A percentile compares a stretch with the other conserved stretches of the same genome.
These are phyloP conservation scores for Anisodus acutangulus DNA, from an alignment of 257 asterid genomes.

Conservation along the genomic window DNA sequence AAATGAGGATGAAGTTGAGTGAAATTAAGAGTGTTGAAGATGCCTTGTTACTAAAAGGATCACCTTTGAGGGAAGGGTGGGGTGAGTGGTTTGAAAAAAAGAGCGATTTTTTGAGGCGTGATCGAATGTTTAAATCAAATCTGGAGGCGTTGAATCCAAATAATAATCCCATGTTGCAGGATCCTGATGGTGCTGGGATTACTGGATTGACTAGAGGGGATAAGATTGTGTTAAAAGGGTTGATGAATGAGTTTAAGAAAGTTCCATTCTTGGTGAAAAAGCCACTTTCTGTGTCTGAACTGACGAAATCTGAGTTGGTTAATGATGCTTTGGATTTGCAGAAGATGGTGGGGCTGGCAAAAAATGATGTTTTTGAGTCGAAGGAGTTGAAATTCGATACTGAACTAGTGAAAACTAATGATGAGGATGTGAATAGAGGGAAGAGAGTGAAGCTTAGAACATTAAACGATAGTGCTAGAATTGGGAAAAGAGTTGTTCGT, in stretches of 20 bases:
- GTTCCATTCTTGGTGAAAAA: constrained; percentile 70
- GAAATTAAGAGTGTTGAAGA: constrained; percentile 71
- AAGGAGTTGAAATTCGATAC: constrained; percentile 7
- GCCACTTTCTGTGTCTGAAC: constrained; percentile 52
- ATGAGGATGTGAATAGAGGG: constrained; percentile 5
- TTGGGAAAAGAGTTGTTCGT: constrained; percentile 30
- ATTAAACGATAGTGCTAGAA: constrained; percentile 46
- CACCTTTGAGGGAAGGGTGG: constrained; percentile 94
- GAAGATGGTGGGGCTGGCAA: constrained; percentile 21
- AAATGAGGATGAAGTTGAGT: constrained; percentile 59
- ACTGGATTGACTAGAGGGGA: constrained; percentile 87
- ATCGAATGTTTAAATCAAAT: constrained; percentile 80
- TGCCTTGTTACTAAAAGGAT: constrained; percentile 82
- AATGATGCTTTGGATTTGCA: constrained; percentile 34
- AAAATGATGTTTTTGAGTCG: background rate
- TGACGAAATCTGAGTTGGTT: constrained; percentile 29
- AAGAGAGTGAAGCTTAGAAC: constrained; percentile 61
- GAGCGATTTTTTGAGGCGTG: constrained; percentile 85
- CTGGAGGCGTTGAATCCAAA: constrained; percentile 77
- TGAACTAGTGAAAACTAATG: constrained; percentile 25
- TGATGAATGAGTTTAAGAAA: constrained; percentile 64
- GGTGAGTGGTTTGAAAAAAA: constrained; percentile 98
- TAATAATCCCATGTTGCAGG: constrained; percentile 85
- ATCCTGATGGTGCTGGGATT: constrained; percentile 81
- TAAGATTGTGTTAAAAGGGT: constrained; percentile 61